phyloP scores from a whole-genome alignment of 805 yeast genomes.

The Candida palmyrensis region DNA sequence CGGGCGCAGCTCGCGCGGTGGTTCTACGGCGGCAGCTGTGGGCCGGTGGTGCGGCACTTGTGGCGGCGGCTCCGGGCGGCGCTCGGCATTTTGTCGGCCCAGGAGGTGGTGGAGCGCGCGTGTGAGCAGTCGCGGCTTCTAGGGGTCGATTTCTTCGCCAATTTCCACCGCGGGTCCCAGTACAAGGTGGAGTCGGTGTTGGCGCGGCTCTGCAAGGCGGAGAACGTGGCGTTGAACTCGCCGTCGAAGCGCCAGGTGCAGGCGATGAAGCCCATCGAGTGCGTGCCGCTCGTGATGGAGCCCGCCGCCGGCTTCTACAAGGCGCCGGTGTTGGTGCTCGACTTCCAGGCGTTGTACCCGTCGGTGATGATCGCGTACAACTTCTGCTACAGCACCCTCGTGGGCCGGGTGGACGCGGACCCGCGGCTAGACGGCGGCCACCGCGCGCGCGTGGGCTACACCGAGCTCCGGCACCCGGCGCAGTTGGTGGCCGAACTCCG shows the following conservation, averaged over 20 bases:
- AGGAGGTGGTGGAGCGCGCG: slow-evolving; percentile 64
- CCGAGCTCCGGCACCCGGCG: slow-evolving; percentile 44
- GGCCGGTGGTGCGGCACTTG: slow-evolving; percentile 40
- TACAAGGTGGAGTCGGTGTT: slow-evolving; percentile 87
- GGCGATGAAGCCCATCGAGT: slow-evolving; percentile 78
- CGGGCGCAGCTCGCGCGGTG: slow-evolving; percentile 41
- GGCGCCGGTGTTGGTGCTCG: slow-evolving; percentile 84
- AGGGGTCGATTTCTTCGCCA: slow-evolving; percentile 88
- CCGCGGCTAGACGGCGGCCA: slow-evolving; percentile 40
- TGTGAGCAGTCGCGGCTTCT: slow-evolving; percentile 80
- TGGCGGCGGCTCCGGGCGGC: slow-evolving; percentile 40
- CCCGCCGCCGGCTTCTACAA: slow-evolving; percentile 82
- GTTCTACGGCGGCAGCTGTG: slow-evolving; percentile 9
- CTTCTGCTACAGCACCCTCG: slow-evolving; percentile 71
- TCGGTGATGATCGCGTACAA: slow-evolving; percentile 89
- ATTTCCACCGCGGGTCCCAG: slow-evolving; percentile 88
- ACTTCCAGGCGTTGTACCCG: slow-evolving; percentile 92
- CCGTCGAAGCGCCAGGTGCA: slow-evolving; percentile 81
- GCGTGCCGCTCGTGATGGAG: slow-evolving; percentile 89
- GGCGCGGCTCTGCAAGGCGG: slow-evolving; percentile 68
- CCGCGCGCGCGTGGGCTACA: slow-evolving; percentile 50
- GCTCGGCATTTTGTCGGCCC: slow-evolving; percentile 46
- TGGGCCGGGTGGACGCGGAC: slow-evolving; percentile 59
- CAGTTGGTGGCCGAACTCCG: slow-evolving; percentile 51
- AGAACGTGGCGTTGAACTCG: slow-evolving; percentile 66